Base-by-base conservation (phyloP, 2,329 filamentous ascomycete species). In the Arthrobotrys sphaeroides region DNA sequence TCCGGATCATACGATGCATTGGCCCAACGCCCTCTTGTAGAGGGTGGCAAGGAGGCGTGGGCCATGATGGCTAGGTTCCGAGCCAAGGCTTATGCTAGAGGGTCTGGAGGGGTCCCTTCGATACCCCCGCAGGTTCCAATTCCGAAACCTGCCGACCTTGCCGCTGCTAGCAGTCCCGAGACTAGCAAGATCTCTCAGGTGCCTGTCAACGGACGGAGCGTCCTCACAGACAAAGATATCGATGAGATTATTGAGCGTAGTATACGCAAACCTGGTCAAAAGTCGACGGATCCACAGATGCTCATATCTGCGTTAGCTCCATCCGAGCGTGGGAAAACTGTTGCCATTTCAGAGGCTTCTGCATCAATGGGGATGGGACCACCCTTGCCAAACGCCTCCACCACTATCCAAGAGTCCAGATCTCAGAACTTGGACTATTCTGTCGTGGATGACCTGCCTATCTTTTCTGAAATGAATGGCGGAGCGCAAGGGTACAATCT, bases 31-130 rank as follows among this genome's bases (percentile, higher is more conserved):
- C 78, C 77, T 18, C 60, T 79, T 2, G 67, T 78, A 38, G 78
- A 79, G 67, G 78, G 78, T 42, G 78, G 78, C 1, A 73, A 73
- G 13, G 78, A 79, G 42, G 78, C 78, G 18, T 80, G 79, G 79
- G 64, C 69, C 31, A 79, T 80, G 78, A 69, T 80, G 38, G 78
- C 69, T 24, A 72, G 79, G 26, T 65, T 80, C 6, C 72, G 78
- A 51, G 77, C 62, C 51, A 77, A 77, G 66, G 77, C 72, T 9
- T 78, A 79, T 66, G 70, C 70, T 28, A 77, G 68, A 59, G 66
- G 67, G n/a, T 53, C 10, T 53, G 42, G 61, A 45, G 49, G 45
- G 26, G 33, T 51, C 4, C 43, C 36, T 43, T 49, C 20, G 13
- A n/a, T 49, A n/a, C 36, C 47, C 16, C 47, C 47, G n/a, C 57